A percentile compares a stretch with the other conserved stretches of the same genome.
These are phyloP conservation scores for Spergularia bocconei DNA, from an alignment of 148 eudicot genomes.

Conservation along the genomic window DNA sequence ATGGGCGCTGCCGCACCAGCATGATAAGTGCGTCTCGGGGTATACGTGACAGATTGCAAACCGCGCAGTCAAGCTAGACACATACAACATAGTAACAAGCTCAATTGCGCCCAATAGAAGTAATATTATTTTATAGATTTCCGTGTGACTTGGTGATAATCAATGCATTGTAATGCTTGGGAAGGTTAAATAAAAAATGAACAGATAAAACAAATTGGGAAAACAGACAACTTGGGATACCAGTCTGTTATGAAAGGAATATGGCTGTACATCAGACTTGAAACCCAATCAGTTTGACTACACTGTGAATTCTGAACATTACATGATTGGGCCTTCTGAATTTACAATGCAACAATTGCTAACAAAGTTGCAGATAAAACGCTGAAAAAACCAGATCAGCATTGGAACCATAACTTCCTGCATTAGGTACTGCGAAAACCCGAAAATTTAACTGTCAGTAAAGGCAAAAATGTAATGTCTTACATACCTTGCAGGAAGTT, in stretches of 20 bases:
- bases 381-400: background rate
- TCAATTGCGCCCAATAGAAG: background rate
- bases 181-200: background rate
- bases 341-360: background rate
- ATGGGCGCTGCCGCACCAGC: too few species aligned
- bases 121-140: background rate
- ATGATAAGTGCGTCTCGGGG: too few species aligned
- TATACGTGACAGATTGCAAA: too few species aligned
- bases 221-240: background rate
- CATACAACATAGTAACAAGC: too few species aligned
- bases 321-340: too few species aligned
- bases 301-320: background rate
- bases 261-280: background rate
- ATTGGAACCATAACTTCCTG: too few species aligned
- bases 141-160: background rate
- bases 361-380: background rate
- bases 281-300: background rate
- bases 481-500: background rate
- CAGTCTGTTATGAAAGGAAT: background rate
- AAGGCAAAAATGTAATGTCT: background rate
- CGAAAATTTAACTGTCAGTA: background rate
- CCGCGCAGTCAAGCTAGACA: too few species aligned
- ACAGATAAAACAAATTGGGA: background rate
- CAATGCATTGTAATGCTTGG: background rate
- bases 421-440: too few species aligned